Percentiles rank a stretch among this genome's conserved stretches.
These are phyloP conservation scores for Ustilago nuda DNA, from an alignment of 1,284 basidiomycete genomes.

Conservation along the genomic window DNA sequence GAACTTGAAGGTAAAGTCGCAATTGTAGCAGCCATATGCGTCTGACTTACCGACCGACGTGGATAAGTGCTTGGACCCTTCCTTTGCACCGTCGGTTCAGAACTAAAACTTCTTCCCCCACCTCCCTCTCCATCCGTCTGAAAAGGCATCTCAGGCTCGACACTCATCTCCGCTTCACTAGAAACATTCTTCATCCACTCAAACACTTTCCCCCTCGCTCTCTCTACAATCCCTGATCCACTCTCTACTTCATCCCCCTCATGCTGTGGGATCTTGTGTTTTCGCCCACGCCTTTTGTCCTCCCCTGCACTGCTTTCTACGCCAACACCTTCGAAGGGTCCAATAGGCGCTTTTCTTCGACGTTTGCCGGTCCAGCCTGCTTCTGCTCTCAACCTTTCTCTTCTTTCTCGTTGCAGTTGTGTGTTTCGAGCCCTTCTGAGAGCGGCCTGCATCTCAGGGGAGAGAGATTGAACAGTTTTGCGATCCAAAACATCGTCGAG, in stretches of 20 bases:
- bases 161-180: conserved; percentile 21
- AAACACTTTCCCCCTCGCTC: conserved; percentile 28
- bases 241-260: conserved; percentile 5
- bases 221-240: conserved; percentile 23
- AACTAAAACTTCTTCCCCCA: neutral
- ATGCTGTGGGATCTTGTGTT: neutral
- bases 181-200: conserved; percentile 42
- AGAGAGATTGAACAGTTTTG: conserved; percentile 5
- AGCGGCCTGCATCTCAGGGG: conserved; percentile 21
- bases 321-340: neutral
- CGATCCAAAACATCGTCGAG: conserved; percentile 23
- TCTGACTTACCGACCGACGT: neutral
- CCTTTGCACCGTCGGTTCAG: neutral
- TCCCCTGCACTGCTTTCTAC: neutral
- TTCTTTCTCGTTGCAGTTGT: conserved; percentile 20
- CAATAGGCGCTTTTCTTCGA: neutral
- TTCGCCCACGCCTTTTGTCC: neutral
- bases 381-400: conserved; percentile 2
- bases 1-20: neutral
- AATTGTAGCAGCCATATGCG: neutral
- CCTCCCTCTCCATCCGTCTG: neutral
- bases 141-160: neutral
- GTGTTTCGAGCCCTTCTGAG: conserved; percentile 19
- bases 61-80: neutral
- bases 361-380: neutral